Conservation (phyloP, 345 rosid species). For the Camelina neglecta region DNA sequence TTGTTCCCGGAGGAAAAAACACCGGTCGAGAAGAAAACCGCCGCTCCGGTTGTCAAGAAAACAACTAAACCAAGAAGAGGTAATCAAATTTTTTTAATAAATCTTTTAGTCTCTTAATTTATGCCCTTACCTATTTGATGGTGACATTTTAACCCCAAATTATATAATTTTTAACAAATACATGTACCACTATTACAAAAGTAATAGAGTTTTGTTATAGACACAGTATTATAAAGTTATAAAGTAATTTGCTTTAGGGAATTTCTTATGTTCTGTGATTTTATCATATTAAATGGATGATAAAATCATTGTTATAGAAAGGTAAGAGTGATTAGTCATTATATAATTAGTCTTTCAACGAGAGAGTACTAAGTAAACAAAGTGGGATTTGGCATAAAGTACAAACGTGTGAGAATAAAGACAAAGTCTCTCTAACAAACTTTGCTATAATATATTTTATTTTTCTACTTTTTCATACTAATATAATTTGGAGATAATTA, state of each 20-base stretch:
- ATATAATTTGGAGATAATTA: slow-evolving; percentile 15
- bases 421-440: slow-evolving; percentile 39
- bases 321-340: slow-evolving; percentile 14
- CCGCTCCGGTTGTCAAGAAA: slow-evolving; percentile 45
- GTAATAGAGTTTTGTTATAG: not conserved
- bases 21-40: slow-evolving; percentile 38
- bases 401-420: slow-evolving; percentile 31
- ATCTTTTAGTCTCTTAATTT: not conserved
- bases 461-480: not conserved
- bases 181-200: slow-evolving; percentile 17
- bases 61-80: slow-evolving; percentile 69
- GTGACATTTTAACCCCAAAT: slow-evolving; percentile 29
- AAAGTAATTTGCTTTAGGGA: not conserved
- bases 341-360: slow-evolving; percentile 28
- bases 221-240: not conserved
- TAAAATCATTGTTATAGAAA: slow-evolving; percentile 29
- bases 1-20: slow-evolving; percentile 62
- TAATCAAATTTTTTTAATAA: slow-evolving; percentile 39
- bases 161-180: not conserved
- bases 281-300: not conserved
- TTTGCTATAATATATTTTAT: slow-evolving; percentile 19
- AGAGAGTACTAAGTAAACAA: slow-evolving; percentile 29
- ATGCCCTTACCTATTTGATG: not conserved
- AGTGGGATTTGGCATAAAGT: slow-evolving; percentile 6
- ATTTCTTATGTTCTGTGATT: slow-evolving; percentile 14